phyloP scores from a whole-genome alignment of 1,284 basidiomycete species.

The Neolentinus lepideus region DNA sequence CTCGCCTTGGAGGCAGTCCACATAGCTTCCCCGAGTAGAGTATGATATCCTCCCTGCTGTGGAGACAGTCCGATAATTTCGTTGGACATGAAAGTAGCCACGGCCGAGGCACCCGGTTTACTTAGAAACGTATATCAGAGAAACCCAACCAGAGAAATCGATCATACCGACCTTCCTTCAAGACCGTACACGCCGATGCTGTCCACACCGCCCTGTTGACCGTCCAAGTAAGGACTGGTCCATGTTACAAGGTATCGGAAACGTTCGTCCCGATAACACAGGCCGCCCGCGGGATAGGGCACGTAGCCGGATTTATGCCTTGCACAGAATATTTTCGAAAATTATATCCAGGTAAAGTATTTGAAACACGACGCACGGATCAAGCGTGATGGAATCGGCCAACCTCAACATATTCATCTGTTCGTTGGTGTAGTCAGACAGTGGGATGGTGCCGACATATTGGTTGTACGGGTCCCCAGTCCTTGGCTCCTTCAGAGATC shows the following conservation, averaged over 20 bases:
- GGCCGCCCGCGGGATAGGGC: constrained; percentile 36
- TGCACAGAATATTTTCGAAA: not conserved
- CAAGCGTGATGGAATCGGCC: constrained; percentile 35
- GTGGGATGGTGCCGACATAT: constrained; percentile 19
- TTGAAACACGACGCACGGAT: constrained; percentile 19
- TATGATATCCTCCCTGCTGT: constrained; percentile 27
- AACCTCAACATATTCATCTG: constrained; percentile 14
- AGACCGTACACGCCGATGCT: constrained; percentile 36
- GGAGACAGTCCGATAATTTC: constrained; percentile 26
- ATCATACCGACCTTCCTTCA: constrained; percentile 31
- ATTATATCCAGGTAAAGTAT: not conserved
- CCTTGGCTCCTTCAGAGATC: not conserved
- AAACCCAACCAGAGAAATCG: not conserved
- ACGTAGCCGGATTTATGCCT: constrained; percentile 36
- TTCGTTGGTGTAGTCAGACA: constrained; percentile 16
- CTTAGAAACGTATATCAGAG: constrained; percentile 18
- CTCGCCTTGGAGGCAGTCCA: constrained; percentile 27
- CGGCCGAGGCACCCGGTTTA: constrained; percentile 37
- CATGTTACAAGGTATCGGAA: constrained; percentile 34
- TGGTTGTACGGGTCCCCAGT: constrained; percentile 9
- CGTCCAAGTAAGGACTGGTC: constrained; percentile 29
- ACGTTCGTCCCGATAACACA: constrained; percentile 34
- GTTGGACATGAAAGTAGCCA: constrained; percentile 28
- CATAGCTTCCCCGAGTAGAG: constrained; percentile 30
- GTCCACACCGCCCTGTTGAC: constrained; percentile 18